Percentiles rank a stretch among this genome's conserved stretches.
Evolutionary conservation across 2,329 filamentous ascomycete species (phyloP).

Genomic region (Calonectria multiphialidica): DNA sequence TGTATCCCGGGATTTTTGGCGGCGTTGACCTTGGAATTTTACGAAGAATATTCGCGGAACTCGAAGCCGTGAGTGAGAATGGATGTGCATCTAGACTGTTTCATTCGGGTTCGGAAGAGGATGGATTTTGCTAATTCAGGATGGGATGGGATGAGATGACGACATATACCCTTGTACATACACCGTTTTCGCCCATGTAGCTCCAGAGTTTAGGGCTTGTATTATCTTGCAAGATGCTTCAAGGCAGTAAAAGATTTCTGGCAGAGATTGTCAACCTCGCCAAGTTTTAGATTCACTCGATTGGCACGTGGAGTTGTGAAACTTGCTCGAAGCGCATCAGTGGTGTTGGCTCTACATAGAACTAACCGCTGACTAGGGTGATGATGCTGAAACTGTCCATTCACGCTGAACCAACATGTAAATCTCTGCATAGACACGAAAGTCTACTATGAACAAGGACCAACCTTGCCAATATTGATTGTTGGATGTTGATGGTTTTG

Average conservation of each 20-base stretch:
- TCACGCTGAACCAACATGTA: neutral
- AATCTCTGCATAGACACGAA: neutral
- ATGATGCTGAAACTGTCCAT: neutral
- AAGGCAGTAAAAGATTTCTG: slow-evolving; percentile 2
- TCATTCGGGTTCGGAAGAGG: neutral
- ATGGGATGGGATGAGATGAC: slow-evolving; percentile 36
- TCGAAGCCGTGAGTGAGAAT: slow-evolving; percentile 25
- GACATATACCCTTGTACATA: slow-evolving; percentile 40
- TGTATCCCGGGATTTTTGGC: slow-evolving; percentile 95
- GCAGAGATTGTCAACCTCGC: neutral
- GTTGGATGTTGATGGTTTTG: neutral
- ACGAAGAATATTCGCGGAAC: slow-evolving; percentile 71
- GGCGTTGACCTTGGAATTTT: slow-evolving; percentile 93
- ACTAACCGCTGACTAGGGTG: neutral
- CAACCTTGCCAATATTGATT: neutral
- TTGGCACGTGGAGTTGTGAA: neutral
- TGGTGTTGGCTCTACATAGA: neutral
- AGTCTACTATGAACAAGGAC: neutral
- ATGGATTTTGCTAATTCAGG: slow-evolving; percentile 11
- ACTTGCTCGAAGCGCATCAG: neutral
- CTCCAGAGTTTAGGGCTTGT: slow-evolving; percentile 10
- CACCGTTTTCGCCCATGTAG: neutral
- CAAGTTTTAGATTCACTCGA: neutral
- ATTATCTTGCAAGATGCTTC: neutral
- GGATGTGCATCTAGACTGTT: slow-evolving; percentile 1